Evolutionary conservation across 345 rosid genomes (phyloP), one percentile per base, ranked within the genome.

Genomic region (Salix udensis): DNA sequence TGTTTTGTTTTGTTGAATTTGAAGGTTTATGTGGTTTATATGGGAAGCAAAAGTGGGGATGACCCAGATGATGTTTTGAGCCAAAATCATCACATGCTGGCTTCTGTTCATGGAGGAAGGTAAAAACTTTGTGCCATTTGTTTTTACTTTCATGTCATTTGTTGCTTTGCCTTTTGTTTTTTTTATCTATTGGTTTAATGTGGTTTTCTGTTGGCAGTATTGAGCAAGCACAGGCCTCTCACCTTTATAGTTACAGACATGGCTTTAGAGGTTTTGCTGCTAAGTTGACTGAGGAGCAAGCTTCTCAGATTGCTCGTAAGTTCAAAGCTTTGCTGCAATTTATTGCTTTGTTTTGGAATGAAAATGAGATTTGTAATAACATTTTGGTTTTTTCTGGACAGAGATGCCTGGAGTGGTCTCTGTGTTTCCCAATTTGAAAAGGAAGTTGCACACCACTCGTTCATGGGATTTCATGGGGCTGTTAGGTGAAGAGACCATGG

Each of bases 401-500:
- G 90, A 72, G 75, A 80, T 85, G 88, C 84, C 90, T 0, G 90
- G 85, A 6, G 88, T 87, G 79, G 90, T 87, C 71, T 83, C 90
- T 11, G 88, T 87, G 39, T 85, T 87, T 68, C 88, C 88, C 36
- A 87, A 87, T 80, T 69, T 68, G 74, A 87, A 80, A 68, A 82
- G 90, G 53, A 85, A 62, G 82, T 83, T 85, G 11, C 90, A 88
- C 72, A 88, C 90, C 12, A 88, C 90, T 60, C 90, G 82, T 77
- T 88, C 90, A 4, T 88, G 90, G 90, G 90, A 88, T 80, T 88
- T 88, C 83, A 84, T 88, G 85, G 90, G 90, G 39, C 82, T 88
- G 50, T 12, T 61, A 14, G 90, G 82, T 8, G 85, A 85, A 61
- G 87, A 84, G 78, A 84, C 88, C 46, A 80, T 79, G 84, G 88